These are phyloP conservation scores for Eimeria nieschulzi DNA, from an alignment of 169 alveolate species.

Conservation along the genomic window DNA sequence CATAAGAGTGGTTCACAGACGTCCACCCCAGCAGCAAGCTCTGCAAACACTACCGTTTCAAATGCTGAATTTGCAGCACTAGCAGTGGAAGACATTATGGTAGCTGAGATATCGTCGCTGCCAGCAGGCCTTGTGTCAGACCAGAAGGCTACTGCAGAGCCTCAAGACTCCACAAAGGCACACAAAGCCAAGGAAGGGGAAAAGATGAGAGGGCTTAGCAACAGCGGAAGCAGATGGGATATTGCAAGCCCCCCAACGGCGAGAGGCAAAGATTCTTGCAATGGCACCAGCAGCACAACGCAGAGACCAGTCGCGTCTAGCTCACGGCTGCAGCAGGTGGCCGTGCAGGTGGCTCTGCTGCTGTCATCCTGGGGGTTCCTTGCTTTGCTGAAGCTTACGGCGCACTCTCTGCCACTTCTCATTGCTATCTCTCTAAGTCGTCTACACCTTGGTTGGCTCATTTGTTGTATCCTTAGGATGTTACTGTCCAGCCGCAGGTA, in stretches of 20 bases:
- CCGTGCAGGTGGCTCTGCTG: conserved; percentile 16
- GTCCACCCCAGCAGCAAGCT: background rate
- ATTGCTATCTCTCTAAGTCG: conserved; percentile 13
- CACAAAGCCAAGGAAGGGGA: background rate
- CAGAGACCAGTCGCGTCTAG: background rate
- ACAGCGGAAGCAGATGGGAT: background rate
- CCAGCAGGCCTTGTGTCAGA: background rate
- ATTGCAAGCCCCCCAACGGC: background rate
- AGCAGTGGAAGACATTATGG: background rate
- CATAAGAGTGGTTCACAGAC: background rate
- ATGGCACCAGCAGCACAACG: background rate
- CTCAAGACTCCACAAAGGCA: background rate
- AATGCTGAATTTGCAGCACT: background rate
- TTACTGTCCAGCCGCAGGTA: conserved; percentile 58
- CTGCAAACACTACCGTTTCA: background rate
- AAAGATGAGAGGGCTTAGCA: background rate
- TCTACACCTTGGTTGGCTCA: conserved; percentile 51
- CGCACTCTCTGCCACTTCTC: conserved; percentile 6
- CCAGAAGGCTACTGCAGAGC: background rate
- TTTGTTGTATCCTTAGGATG: conserved; percentile 34
- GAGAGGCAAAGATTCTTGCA: background rate
- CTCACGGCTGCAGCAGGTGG: conserved; percentile 24
- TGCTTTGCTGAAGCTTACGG: conserved; percentile 30
- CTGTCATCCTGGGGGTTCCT: conserved; percentile 20
- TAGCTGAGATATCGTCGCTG: background rate